Evolutionary conservation across 176 grass and related monocot species (phyloP).

Genomic region (Dactylis glomerata): DNA sequence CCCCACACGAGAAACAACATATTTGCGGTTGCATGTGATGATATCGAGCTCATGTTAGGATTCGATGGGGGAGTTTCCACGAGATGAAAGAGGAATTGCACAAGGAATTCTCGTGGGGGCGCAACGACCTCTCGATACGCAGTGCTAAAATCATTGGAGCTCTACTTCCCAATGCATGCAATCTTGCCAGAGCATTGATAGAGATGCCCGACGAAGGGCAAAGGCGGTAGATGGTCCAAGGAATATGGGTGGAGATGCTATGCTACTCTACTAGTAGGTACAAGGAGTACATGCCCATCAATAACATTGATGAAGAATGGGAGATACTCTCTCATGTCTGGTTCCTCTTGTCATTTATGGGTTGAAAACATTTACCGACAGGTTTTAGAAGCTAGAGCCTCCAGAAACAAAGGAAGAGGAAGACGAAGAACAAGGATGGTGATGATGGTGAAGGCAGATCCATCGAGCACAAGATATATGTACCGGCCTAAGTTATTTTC

Average conservation of each 20-base stretch:
- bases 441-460: not conserved
- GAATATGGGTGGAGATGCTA: not conserved
- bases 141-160: not conserved
- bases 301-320: not conserved
- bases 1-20: too few species aligned
- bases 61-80: fast-evolving
- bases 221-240: not conserved
- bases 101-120: not conserved
- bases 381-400: not conserved
- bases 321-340: not conserved
- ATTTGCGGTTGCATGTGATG: not conserved
- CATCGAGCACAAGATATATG: not conserved
- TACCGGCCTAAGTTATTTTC: not conserved
- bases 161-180: not conserved
- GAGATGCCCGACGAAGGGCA: not conserved
- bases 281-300: not conserved
- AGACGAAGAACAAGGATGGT: not conserved
- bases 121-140: not conserved
- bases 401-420: not conserved
- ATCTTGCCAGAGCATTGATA: not conserved
- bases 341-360: not conserved
- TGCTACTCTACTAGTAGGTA: not conserved
- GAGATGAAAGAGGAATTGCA: not conserved
- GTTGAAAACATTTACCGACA: not conserved
- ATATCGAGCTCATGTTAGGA: not conserved